Evolutionary conservation across 2,329 filamentous ascomycete genomes (phyloP), one percentile per base, ranked within the genome.

Genomic region (Diaporthe citrichinensis): DNA sequence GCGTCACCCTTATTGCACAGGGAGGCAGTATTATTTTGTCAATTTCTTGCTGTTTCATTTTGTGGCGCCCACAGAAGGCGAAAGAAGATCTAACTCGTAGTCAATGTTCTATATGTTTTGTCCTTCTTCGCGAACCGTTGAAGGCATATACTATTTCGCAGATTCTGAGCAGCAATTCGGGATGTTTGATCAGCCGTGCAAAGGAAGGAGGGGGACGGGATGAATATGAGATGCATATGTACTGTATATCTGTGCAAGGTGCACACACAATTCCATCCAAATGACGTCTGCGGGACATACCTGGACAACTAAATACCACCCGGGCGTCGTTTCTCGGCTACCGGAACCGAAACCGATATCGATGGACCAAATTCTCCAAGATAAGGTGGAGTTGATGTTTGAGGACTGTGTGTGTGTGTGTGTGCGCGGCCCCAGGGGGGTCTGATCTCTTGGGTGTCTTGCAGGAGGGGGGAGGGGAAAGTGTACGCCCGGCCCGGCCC

Each of bases 321-420:
- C 44, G n/a, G 23, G 20, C 8, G 44, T 51, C 17, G 12, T 51
- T 36, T 34, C 20, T 51, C 31, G 62, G 31, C 31, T 53, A 53
- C n/a, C 23, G 65, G 65, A 20, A 68, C 65, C 31, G 39, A 28
- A 14, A 31, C 65, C 14, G 36, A 28, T 62, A 20, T 44, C 39
- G 41, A 59, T 25, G 57, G 34, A 31, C 31, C 17, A n/a, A 36
- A 20, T 3, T 12, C 61, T 49, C 61, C 61, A 34, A 34, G 28
- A 53, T 53, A 36, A n/a, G 28, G 46, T 68, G 65, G 65, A 68
- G 65, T 68, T 68, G 49, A 68, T 12, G 46, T 53, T 34, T 49
- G 10, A 49, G 41, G 17, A 7, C 23, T 46, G 34, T 62, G 59
- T 46, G 34, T 39, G 36, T 39, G 36, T 39, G 36, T 62, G 59